Evolutionary conservation across 208 protist genomes (phyloP).

Genomic region (Endotrypanum monterogeii): DNA sequence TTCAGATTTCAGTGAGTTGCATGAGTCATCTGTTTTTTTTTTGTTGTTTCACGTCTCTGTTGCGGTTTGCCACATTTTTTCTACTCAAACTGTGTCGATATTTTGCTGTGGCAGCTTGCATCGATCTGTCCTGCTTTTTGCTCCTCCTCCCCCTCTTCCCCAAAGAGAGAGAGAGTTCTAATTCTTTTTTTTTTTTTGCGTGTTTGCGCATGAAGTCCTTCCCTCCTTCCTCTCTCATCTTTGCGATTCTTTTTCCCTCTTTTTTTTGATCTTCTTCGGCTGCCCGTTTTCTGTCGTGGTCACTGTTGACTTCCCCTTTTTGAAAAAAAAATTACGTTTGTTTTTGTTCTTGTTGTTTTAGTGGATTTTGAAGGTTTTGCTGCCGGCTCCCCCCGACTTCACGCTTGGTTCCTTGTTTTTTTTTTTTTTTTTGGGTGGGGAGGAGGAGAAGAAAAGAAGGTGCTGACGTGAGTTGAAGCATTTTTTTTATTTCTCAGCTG

Average conservation of each 20-base stretch:
- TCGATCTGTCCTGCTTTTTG: neutral
- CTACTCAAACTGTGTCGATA: too few relatives aligned
- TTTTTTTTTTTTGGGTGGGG: neutral
- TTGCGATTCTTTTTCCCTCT: neutral
- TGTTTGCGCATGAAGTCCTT: neutral
- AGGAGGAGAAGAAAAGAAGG: neutral
- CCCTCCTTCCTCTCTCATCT: neutral
- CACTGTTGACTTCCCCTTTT: neutral
- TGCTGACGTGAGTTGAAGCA: too few relatives aligned
- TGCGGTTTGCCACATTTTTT: neutral
- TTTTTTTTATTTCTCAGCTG: neutral
- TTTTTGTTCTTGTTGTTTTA: neutral
- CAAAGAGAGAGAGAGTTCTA: neutral
- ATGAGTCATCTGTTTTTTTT: too few relatives aligned
- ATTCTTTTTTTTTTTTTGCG: neutral
- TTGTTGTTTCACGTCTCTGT: neutral
- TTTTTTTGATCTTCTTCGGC: constrained; percentile 2
- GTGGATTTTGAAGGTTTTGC: neutral
- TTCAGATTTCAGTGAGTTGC: too few relatives aligned
- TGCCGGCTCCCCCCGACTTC: too few relatives aligned
- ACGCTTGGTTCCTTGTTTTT: neutral
- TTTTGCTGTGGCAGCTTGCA: too few relatives aligned
- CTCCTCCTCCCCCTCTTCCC: neutral
- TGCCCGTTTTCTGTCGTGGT: neutral
- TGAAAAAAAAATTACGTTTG: neutral